phyloP scores from a whole-genome alignment of 1,139 yeast genomes.

The Meyerozyma athensensis region DNA sequence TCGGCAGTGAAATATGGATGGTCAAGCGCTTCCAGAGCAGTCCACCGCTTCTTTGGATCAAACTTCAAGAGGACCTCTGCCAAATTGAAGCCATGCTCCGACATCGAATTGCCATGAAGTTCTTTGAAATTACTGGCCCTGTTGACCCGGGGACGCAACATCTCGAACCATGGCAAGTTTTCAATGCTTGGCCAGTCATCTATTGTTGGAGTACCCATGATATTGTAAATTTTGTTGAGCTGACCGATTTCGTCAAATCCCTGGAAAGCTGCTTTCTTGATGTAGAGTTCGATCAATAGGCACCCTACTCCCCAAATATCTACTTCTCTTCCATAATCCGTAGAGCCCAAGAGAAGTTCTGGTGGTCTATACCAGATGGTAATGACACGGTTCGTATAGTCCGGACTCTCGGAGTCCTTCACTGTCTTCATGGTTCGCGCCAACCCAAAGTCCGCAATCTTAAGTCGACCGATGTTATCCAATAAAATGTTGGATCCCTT shows the following conservation, averaged over 20 bases:
- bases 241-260: constrained; percentile 89
- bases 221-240: constrained; percentile 64
- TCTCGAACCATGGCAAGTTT: constrained; percentile 86
- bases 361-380: constrained; percentile 98
- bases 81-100: constrained; percentile 56
- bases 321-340: constrained; percentile 84
- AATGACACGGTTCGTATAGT: constrained; percentile 90
- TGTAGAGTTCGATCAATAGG: constrained; percentile 74
- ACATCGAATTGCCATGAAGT: constrained; percentile 43
- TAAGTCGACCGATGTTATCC: constrained; percentile 65
- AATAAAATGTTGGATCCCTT: constrained; percentile 89
- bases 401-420: constrained; percentile 50
- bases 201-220: constrained; percentile 81
- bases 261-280: constrained; percentile 72
- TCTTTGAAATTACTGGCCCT: constrained; percentile 45
- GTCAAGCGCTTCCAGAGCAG: constrained; percentile 56
- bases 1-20: constrained; percentile 69
- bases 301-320: constrained; percentile 99
- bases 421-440: constrained; percentile 74
- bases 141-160: constrained; percentile 60
- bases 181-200: constrained; percentile 77
- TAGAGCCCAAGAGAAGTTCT: constrained; percentile 82
- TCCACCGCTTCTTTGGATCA: constrained; percentile 63
- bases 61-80: constrained; percentile 59
- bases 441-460: constrained; percentile 91